phyloP scores from a whole-genome alignment of 1,284 basidiomycete genomes.

The Puccinia horiana region DNA sequence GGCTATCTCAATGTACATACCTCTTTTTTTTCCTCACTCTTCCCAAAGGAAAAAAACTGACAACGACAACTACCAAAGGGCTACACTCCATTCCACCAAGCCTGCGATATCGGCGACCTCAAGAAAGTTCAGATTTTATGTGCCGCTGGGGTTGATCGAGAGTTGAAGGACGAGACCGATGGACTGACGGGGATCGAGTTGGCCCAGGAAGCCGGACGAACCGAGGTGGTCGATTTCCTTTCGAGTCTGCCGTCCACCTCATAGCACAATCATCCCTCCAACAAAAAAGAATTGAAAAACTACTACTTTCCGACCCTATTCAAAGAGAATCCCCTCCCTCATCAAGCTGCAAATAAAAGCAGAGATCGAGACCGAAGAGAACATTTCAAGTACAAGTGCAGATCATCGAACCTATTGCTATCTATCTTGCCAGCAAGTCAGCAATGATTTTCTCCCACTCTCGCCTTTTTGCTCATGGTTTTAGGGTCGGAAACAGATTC shows the following conservation, averaged over 20 bases:
- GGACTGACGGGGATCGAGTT: conserved; percentile 20
- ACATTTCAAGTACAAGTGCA: too few species aligned
- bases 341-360: too few species aligned
- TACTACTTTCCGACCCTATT: too few species aligned
- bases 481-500: too few species aligned
- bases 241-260: background rate
- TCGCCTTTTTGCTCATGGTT: too few species aligned
- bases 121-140: conserved; percentile 6
- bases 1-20: background rate
- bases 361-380: too few species aligned
- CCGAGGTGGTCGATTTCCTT: conserved; percentile 6
- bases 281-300: too few species aligned
- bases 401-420: too few species aligned
- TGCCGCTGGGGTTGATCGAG: background rate
- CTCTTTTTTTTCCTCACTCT: background rate
- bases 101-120: conserved; percentile 25
- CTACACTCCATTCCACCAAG: conserved; percentile 35
- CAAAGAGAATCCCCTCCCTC: too few species aligned
- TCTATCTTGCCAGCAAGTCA: too few species aligned
- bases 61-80: background rate
- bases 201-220: conserved; percentile 30
- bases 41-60: background rate
- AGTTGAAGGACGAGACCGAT: conserved; percentile 20
- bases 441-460: too few species aligned
- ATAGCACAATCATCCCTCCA: too few species aligned